Evolutionary conservation across 331 rosid species (phyloP).

Genomic region (Telfairia occidentalis): DNA sequence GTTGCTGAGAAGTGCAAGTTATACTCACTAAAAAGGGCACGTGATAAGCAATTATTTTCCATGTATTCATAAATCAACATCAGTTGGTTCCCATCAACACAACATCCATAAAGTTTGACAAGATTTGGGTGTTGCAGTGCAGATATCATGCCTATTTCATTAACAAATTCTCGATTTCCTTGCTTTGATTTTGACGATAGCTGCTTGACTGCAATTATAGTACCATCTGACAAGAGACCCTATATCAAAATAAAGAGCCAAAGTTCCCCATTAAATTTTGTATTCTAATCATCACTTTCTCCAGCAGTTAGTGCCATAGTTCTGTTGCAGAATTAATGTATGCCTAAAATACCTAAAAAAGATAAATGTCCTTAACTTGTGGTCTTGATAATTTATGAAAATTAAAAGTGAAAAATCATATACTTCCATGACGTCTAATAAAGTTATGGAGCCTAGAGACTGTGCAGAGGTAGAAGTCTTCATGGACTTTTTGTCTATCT

Average conservation of each 20-base stretch:
- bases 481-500: neutral
- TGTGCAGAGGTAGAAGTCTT: neutral
- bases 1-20: slow-evolving; percentile 11
- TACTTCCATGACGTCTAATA: neutral
- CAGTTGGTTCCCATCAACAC: slow-evolving; percentile 82
- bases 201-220: slow-evolving; percentile 82
- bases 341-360: neutral
- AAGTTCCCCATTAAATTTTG: neutral
- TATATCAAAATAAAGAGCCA: slow-evolving; percentile 25
- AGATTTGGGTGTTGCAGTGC: slow-evolving; percentile 90
- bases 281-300: neutral
- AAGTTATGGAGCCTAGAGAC: slow-evolving; percentile 1
- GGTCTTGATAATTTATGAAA: neutral
- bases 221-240: slow-evolving; percentile 83
- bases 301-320: neutral
- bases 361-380: neutral
- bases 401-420: neutral
- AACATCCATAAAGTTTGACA: slow-evolving; percentile 87
- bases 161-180: slow-evolving; percentile 92
- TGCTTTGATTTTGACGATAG: slow-evolving; percentile 89
- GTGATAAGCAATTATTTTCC: slow-evolving; percentile 91
- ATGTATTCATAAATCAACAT: slow-evolving; percentile 71
- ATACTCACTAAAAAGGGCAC: slow-evolving; percentile 69
- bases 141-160: slow-evolving; percentile 87
- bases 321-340: neutral